Evolutionary conservation across 2,329 filamentous ascomycete species (phyloP).

Genomic region (Epichloe gansuensis): DNA sequence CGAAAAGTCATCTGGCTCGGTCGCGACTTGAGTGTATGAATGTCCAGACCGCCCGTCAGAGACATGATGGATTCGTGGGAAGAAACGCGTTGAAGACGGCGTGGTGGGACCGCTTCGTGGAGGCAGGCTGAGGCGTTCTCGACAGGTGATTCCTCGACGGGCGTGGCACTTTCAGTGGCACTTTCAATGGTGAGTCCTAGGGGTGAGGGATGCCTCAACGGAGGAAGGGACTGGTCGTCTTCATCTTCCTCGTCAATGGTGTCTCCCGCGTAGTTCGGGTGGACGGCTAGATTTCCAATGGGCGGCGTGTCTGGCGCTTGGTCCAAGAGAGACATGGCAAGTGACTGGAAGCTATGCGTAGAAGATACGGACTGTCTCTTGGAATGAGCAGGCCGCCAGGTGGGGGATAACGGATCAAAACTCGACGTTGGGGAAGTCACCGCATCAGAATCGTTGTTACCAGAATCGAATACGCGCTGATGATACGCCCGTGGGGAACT

Average conservation of each 20-base stretch:
- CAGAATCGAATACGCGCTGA: constrained; percentile 65
- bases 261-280: constrained; percentile 14
- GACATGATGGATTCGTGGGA: constrained; percentile 89
- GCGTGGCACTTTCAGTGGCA: constrained; percentile 17
- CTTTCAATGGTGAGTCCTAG: constrained; percentile 15
- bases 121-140: constrained; percentile 17
- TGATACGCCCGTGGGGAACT: constrained; percentile 70
- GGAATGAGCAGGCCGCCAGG: constrained; percentile 37
- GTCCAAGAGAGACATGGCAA: constrained; percentile 20
- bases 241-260: constrained; percentile 28
- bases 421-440: constrained; percentile 76
- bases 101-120: constrained; percentile 26
- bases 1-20: constrained; percentile 60
- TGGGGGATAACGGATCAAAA: constrained; percentile 54
- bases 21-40: constrained; percentile 64
- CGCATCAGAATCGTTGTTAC: constrained; percentile 44
- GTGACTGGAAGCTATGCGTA: constrained; percentile 33
- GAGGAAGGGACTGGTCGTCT: constrained; percentile 13
- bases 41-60: constrained; percentile 75
- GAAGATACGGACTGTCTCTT: constrained; percentile 47
- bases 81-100: constrained; percentile 46
- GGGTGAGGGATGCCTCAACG: constrained; percentile 11
- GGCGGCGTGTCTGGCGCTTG: constrained; percentile 15
- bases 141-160: constrained; percentile 22
- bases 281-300: constrained; percentile 8